phyloP scores from a whole-genome alignment of 805 yeast genomes.

The Scheffersomyces stipitis region DNA sequence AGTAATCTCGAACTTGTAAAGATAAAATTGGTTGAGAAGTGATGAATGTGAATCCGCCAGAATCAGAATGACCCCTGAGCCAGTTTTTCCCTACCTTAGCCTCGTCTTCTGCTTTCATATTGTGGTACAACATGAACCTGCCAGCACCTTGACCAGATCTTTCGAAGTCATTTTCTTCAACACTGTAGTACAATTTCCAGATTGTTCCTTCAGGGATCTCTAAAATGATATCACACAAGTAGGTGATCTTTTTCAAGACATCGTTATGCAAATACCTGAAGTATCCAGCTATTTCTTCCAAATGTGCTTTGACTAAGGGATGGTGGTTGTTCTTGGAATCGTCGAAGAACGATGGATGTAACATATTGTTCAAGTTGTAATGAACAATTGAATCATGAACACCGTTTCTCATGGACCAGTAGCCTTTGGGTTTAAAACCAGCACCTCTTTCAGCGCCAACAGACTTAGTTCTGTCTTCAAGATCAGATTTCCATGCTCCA shows the following conservation, averaged over 20 bases:
- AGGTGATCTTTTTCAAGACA: slow-evolving; percentile 35
- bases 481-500: slow-evolving; percentile 10
- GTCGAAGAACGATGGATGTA: slow-evolving; percentile 31
- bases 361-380: slow-evolving; percentile 42
- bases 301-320: slow-evolving; percentile 36
- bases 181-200: slow-evolving; percentile 35
- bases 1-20: slow-evolving; percentile 11
- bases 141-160: slow-evolving; percentile 34
- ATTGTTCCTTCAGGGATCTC: slow-evolving; percentile 49
- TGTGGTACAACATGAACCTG: slow-evolving; percentile 32
- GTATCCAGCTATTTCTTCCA: slow-evolving; percentile 40
- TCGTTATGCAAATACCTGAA: slow-evolving; percentile 36
- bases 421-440: slow-evolving; percentile 49
- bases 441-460: slow-evolving; percentile 48
- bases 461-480: slow-evolving; percentile 10
- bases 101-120: slow-evolving; percentile 7
- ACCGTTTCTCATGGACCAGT: slow-evolving; percentile 47
- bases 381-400: slow-evolving; percentile 45
- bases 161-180: slow-evolving; percentile 22
- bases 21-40: slow-evolving; percentile 11
- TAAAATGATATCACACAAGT: slow-evolving; percentile 44
- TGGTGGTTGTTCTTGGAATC: slow-evolving; percentile 32
- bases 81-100: slow-evolving; percentile 6
- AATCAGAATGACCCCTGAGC: slow-evolving; percentile 12
- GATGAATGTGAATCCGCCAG: slow-evolving; percentile 11